Evolutionary conservation across 805 yeast genomes (phyloP).

Genomic region (Candida insectorum): DNA sequence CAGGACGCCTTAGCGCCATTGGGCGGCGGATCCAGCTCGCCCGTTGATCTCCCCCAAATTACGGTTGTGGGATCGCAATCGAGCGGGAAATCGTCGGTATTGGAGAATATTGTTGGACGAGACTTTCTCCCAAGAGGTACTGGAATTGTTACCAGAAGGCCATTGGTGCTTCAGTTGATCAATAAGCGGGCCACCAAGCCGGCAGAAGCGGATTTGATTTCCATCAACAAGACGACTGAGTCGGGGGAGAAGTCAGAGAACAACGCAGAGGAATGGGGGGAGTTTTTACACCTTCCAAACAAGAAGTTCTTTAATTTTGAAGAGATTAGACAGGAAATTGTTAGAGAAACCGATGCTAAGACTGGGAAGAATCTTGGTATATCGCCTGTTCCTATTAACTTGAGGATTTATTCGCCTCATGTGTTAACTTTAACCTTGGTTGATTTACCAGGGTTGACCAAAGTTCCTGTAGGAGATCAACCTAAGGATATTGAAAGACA

Average conservation of each 20-base stretch:
- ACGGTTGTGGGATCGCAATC: slow-evolving; percentile 96
- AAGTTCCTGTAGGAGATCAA: slow-evolving; percentile 98
- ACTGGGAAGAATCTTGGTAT: slow-evolving; percentile 84
- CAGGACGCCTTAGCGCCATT: slow-evolving; percentile 97
- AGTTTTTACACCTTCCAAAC: slow-evolving; percentile 88
- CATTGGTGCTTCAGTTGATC: slow-evolving; percentile 76
- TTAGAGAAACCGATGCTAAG: slow-evolving; percentile 83
- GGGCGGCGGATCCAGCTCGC: slow-evolving; percentile 86
- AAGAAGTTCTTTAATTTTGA: slow-evolving; percentile 83
- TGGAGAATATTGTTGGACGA: slow-evolving; percentile 87
- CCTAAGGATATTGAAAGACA: slow-evolving; percentile 95
- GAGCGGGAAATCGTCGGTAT: slow-evolving; percentile 82
- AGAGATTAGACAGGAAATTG: slow-evolving; percentile 87
- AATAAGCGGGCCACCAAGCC: slow-evolving; percentile 49
- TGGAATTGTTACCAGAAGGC: slow-evolving; percentile 89
- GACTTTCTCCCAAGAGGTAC: slow-evolving; percentile 91
- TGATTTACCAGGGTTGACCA: slow-evolving; percentile 95
- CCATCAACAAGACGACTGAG: slow-evolving; percentile 40
- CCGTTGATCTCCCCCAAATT: slow-evolving; percentile 89
- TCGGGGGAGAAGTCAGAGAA: slow-evolving; percentile 59
- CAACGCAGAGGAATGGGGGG: slow-evolving; percentile 93
- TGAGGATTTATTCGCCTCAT: slow-evolving; percentile 90
- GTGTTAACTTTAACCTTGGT: slow-evolving; percentile 92
- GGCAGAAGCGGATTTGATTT: slow-evolving; percentile 32
- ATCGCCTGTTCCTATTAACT: slow-evolving; percentile 86